A percentile compares a stretch with the other conserved stretches of the same genome.
Evolutionary conservation across 257 asterid species (phyloP).

Genomic region (Echium plantagineum): DNA sequence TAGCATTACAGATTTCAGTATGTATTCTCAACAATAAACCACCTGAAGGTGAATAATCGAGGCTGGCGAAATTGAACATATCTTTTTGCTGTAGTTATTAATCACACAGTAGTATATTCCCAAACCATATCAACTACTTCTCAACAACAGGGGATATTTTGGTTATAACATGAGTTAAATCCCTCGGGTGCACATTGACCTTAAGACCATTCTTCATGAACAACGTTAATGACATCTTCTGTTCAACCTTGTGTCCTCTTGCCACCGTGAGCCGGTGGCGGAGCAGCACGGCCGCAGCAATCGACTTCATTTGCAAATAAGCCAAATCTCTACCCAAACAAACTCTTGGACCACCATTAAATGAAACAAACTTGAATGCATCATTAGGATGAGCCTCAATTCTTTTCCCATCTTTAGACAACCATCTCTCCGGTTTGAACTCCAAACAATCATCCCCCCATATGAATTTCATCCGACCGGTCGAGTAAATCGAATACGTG

Average conservation of each 20-base stretch:
- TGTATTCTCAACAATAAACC: too few species aligned
- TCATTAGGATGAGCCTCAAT: slow-evolving; percentile 22
- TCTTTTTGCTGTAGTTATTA: too few species aligned
- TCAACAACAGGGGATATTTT: slow-evolving; percentile 10
- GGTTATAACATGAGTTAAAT: slow-evolving; percentile 28
- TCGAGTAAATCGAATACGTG: slow-evolving; percentile 51
- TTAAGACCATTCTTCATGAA: slow-evolving; percentile 51
- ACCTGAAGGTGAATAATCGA: too few species aligned
- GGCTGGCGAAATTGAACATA: too few species aligned
- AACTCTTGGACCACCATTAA: slow-evolving; percentile 52
- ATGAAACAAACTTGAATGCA: slow-evolving; percentile 35
- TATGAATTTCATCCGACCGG: slow-evolving; percentile 44
- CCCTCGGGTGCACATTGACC: slow-evolving; percentile 37
- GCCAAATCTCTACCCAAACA: slow-evolving; percentile 55
- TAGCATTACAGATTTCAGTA: too few species aligned
- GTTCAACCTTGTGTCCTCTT: slow-evolving; percentile 47
- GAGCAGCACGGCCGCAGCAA: slow-evolving; percentile 41
- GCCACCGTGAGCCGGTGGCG: slow-evolving; percentile 42
- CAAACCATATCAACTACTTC: background rate
- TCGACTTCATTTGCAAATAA: slow-evolving; percentile 49
- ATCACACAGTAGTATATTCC: too few species aligned
- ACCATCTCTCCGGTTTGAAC: slow-evolving; percentile 60
- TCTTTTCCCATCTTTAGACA: slow-evolving; percentile 29
- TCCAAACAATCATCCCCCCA: slow-evolving; percentile 58
- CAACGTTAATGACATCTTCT: slow-evolving; percentile 54